A percentile compares a stretch with the other conserved stretches of the same genome.
Conservation (phyloP, 2,329 filamentous ascomycete genomes). For the Penicillium concentricum region DNA sequence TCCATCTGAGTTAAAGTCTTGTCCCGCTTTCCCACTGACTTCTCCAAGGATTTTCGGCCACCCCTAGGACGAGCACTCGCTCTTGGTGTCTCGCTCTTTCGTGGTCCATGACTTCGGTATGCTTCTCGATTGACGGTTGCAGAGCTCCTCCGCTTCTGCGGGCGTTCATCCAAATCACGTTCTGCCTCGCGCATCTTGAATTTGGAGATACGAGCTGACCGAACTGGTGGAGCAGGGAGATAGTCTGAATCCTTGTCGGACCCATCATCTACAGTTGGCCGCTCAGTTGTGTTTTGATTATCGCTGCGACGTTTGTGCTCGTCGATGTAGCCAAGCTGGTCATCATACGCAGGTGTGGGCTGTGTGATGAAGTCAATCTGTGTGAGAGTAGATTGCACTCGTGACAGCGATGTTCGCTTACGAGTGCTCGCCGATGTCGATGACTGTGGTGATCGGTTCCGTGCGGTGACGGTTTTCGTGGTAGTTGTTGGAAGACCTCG, state of each 20-base stretch:
- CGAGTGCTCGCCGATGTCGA: constrained; percentile 18
- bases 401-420: constrained; percentile 19
- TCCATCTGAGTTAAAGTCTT: constrained; percentile 47
- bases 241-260: constrained; percentile 26
- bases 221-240: constrained; percentile 12
- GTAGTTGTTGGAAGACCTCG: constrained; percentile 8
- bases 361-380: constrained; percentile 42
- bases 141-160: constrained; percentile 18
- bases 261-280: constrained; percentile 28
- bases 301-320: constrained; percentile 6
- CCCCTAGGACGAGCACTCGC: constrained; percentile 18
- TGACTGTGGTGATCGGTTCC: constrained; percentile 13
- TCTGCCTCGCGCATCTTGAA: constrained; percentile 10
- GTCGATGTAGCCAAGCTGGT: constrained; percentile 35
- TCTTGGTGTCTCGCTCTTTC: constrained; percentile 23
- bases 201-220: constrained; percentile 11
- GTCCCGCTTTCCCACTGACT: constrained; percentile 27
- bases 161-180: constrained; percentile 5
- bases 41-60: constrained; percentile 24
- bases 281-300: constrained; percentile 12
- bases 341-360: constrained; percentile 21
- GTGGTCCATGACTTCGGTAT: constrained; percentile 6
- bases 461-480: constrained; percentile 17
- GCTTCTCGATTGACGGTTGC: background rate
- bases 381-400: constrained; percentile 41